Base-by-base conservation (phyloP, 176 grass and related monocot species). In the Themeda triandra region DNA sequence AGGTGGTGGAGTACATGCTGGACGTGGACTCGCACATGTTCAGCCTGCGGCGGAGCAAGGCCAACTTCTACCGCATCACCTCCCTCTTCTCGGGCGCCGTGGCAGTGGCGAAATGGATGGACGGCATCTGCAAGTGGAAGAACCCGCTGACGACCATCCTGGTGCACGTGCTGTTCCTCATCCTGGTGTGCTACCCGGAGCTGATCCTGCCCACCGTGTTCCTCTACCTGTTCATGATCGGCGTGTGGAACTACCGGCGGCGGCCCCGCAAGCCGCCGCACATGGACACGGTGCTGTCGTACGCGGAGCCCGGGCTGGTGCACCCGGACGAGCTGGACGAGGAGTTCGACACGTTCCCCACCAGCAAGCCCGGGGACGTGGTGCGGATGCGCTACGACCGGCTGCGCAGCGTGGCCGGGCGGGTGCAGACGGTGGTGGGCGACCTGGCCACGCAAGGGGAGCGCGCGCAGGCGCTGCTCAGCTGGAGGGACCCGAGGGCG, bases 1-100 rank as follows among this genome's bases (percentile, higher is more conserved):
- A 97, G 85, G 94, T 97, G 13, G 94, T 97, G 14, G 94, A 97
- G 80, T 97, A 97, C 89, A 87, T 97, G 81, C 89, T 97, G 2
- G 94, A 97, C 75, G 94, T 94, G 5, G 87, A 91, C 85, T 87
- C 83, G 0, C 83, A 94, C 85, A 92, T 94, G 94, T 94, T 89
- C 85, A 97, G 94, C 92, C 80, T 97, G 80, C 76, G 94, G 0
- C 80, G 88, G 78, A 92, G 87, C 80, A 94, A 92, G 92, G 94
- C 92, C 65, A 92, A 97, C 80, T 97, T 97, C 82, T 1, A 85
- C 49, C 76, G 94, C 13, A 62, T 94, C 77, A 85, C 33, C 2
- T 80, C 92, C 1, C 78, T 97, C 39, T 85, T 89, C 71, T 85
- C 87, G 4, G 86, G 89, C 35, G 31, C 68, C 18, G 54, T 78